Conservation (phyloP, 2,329 filamentous ascomycete genomes). For the Exophiala oligosperma region DNA sequence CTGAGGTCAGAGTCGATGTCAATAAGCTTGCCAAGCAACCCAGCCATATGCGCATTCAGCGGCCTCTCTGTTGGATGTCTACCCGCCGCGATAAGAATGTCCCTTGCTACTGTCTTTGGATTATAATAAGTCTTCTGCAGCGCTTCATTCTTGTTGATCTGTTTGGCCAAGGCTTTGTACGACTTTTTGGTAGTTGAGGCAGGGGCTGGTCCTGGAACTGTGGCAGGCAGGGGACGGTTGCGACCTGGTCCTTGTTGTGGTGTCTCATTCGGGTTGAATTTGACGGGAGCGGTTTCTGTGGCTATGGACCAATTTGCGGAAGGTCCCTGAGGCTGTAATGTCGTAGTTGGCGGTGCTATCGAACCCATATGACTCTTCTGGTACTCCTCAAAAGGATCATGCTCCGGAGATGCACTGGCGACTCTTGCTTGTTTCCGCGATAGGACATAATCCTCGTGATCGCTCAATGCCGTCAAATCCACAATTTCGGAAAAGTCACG, state of each 20-base stretch:
- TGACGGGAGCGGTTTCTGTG: background rate
- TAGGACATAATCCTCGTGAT: constrained; percentile 44
- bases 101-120: constrained; percentile 61
- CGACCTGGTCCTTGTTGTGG: background rate
- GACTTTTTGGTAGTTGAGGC: constrained; percentile 1
- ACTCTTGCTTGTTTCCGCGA: constrained; percentile 31
- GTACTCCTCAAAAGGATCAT: constrained; percentile 12
- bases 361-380: constrained; percentile 5
- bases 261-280: background rate
- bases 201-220: background rate
- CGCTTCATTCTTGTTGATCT: constrained; percentile 41
- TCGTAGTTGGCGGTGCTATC: background rate
- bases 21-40: constrained; percentile 44
- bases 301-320: background rate
- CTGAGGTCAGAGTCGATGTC: constrained; percentile 53
- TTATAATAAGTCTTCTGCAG: constrained; percentile 56
- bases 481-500: constrained; percentile 55
- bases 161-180: constrained; percentile 40
- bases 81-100: constrained; percentile 62
- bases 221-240: background rate
- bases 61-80: constrained; percentile 60
- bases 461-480: constrained; percentile 51
- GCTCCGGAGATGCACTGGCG: constrained; percentile 20
- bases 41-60: constrained; percentile 61
- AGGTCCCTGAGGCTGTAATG: background rate